A percentile compares a stretch with the other conserved stretches of the same genome.
Conservation (phyloP, 352 stramenopile genomes). For the Globisporangium solare region DNA sequence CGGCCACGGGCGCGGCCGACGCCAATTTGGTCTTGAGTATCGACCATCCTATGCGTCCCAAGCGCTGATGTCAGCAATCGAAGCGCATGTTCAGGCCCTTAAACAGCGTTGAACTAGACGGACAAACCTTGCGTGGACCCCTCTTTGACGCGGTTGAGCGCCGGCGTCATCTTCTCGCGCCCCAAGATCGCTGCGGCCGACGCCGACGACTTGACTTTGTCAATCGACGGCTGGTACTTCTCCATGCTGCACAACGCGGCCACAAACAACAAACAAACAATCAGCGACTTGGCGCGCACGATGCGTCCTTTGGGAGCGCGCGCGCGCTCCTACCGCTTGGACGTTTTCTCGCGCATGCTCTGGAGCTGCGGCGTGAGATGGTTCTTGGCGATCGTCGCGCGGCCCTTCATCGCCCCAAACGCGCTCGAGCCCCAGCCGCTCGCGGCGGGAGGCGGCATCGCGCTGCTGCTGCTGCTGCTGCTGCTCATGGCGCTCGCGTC, state of each 20-base stretch:
- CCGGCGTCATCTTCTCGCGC: constrained; percentile 40
- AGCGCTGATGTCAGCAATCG: background rate
- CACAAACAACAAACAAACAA: constrained; percentile 3
- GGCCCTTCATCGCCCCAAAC: constrained; percentile 48
- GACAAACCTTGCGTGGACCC: constrained; percentile 64
- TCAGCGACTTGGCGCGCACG: background rate
- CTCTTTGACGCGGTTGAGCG: constrained; percentile 58
- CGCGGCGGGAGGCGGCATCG: background rate
- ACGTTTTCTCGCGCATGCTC: constrained; percentile 49
- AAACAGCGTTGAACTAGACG: too few relatives aligned
- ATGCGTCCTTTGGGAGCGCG: background rate
- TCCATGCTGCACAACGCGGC: constrained; percentile 31
- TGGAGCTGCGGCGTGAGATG: constrained; percentile 45
- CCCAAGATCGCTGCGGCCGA: constrained; percentile 40
- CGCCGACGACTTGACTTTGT: constrained; percentile 67
- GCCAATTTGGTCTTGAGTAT: constrained; percentile 76
- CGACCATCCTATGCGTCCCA: constrained; percentile 40
- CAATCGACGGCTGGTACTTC: constrained; percentile 73
- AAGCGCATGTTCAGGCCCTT: too few relatives aligned
- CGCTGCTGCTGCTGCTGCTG: background rate
- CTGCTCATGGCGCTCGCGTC: background rate
- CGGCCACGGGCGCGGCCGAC: constrained; percentile 61
- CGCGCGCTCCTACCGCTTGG: constrained; percentile 27
- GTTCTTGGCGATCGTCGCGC: constrained; percentile 49
- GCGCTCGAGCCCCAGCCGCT: constrained; percentile 22